A percentile compares a stretch with the other conserved stretches of the same genome.
Evolutionary conservation across 148 eudicot genomes (phyloP).

Genomic region (Limonium bicolor): DNA sequence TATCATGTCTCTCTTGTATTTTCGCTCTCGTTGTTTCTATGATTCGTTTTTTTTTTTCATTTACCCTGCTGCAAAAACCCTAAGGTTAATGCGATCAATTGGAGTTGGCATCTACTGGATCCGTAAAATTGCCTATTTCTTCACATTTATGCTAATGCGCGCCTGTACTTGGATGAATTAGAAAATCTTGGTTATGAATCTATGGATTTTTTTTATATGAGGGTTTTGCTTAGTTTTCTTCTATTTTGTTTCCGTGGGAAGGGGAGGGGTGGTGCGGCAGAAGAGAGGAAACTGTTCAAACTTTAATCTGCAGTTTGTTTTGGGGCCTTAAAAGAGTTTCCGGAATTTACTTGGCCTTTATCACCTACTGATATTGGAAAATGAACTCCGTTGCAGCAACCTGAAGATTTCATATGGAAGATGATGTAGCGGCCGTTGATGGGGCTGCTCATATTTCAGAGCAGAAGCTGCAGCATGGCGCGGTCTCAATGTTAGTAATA

Average conservation of each 20-base stretch:
- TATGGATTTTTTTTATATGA: neutral
- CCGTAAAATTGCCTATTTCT: neutral
- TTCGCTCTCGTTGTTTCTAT: no score
- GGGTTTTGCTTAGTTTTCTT: neutral
- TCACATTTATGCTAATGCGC: neutral
- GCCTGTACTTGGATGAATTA: neutral
- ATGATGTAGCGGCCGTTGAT: slow-evolving; percentile 29
- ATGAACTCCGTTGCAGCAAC: neutral
- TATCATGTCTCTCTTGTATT: neutral
- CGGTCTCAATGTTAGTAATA: slow-evolving; percentile 12
- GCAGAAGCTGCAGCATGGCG: slow-evolving; percentile 16
- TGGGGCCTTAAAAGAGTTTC: neutral
- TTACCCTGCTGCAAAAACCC: slow-evolving; percentile 2
- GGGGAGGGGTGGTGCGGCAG: no score
- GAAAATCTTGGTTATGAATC: neutral
- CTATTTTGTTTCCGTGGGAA: neutral
- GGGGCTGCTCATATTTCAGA: slow-evolving; percentile 16
- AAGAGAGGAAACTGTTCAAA: no score
- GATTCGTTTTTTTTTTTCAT: neutral
- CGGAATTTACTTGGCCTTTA: neutral
- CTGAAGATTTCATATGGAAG: slow-evolving; percentile 43
- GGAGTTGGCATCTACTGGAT: neutral
- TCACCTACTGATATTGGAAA: neutral
- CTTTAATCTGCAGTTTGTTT: no score
- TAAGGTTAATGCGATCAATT: slow-evolving; percentile 1